A percentile compares a stretch with the other conserved stretches of the same genome.
phyloP scores from a whole-genome alignment of 1,284 basidiomycete species.

The Pascua guehoae region DNA sequence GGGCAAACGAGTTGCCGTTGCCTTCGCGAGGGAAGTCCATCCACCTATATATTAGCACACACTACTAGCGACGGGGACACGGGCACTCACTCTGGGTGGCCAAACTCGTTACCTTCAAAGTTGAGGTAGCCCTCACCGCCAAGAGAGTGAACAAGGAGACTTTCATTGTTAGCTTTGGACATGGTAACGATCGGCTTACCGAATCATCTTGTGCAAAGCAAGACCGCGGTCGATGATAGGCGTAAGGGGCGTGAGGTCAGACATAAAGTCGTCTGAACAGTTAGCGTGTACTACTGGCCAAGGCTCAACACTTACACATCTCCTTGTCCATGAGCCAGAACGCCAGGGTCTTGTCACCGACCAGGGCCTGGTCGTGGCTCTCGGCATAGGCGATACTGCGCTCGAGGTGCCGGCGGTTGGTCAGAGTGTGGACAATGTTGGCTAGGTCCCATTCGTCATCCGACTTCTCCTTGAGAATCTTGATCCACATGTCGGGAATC shows the following conservation, averaged over 20 bases:
- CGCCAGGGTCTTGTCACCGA: conserved; percentile 95
- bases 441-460: conserved; percentile 88
- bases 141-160: conserved; percentile 59
- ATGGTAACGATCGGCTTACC: conserved; percentile 55
- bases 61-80: too few species aligned
- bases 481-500: conserved; percentile 99
- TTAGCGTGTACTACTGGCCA: neutral
- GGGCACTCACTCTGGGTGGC: conserved; percentile 76
- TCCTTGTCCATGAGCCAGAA: conserved; percentile 99
- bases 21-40: conserved; percentile 96
- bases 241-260: conserved; percentile 79
- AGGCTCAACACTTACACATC: conserved; percentile 69
- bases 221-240: conserved; percentile 83
- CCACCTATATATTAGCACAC: conserved; percentile 60
- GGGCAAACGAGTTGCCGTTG: conserved; percentile 91
- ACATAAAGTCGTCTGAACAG: conserved; percentile 83
- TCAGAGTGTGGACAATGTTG: conserved; percentile 83
- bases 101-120: conserved; percentile 98
- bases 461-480: conserved; percentile 84
- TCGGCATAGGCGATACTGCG: conserved; percentile 93
- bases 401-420: conserved; percentile 83
- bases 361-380: conserved; percentile 95
- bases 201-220: conserved; percentile 94
- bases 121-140: conserved; percentile 97
- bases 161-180: too few species aligned